Evolutionary conservation across 495 filamentous ascomycete species (phyloP), one percentile per base, ranked within the genome.

Genomic region (Aspergillus kassunensis): DNA sequence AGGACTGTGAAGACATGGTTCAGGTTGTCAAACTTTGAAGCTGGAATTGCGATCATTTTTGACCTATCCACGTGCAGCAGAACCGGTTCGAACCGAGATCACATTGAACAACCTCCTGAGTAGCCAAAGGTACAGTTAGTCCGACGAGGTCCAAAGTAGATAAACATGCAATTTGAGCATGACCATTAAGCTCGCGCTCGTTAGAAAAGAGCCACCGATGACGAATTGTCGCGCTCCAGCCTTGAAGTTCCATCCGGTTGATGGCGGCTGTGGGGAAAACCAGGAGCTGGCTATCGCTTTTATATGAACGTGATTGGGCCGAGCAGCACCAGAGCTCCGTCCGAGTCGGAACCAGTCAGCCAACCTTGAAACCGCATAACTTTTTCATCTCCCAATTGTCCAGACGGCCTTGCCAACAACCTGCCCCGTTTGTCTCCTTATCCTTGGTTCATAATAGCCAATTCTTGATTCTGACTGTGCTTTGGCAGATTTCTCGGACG

Each of bases 241-340:
- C n/a, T n/a, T 37, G 23, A 20, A 16, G 18, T 39, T 37, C 37
- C 34, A 49, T 53, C 50, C 21, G 33, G 25, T n/a, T 39, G 42
- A 45, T 31, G 20, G 55, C 44, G 34, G 44, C 15, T 43, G 55
- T 61, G 55, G 59, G 54, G 58, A 50, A 56, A 60, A 36, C 54
- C 53, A 53, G 57, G 47, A 54, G 62, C 59, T 62, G 53, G 44
- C 48, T 39, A 49, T 53, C 54, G 43, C 54, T 33, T 54, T 56
- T 49, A 29, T 19, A 41, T 41, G 43, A 41, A 56, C 52, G 60
- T 73, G 70, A 71, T 72, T 73, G 68, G 70, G 54, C 59, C 49
- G 55, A 44, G 50, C 56, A 43, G 55, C 56, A 43, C 44, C 51
- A 59, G 30, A 62, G 59, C 65, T 69, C n/a, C n/a, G n/a, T n/a